Conservation (phyloP, 2,329 filamentous ascomycete genomes). For the Biscogniauxia marginata region DNA sequence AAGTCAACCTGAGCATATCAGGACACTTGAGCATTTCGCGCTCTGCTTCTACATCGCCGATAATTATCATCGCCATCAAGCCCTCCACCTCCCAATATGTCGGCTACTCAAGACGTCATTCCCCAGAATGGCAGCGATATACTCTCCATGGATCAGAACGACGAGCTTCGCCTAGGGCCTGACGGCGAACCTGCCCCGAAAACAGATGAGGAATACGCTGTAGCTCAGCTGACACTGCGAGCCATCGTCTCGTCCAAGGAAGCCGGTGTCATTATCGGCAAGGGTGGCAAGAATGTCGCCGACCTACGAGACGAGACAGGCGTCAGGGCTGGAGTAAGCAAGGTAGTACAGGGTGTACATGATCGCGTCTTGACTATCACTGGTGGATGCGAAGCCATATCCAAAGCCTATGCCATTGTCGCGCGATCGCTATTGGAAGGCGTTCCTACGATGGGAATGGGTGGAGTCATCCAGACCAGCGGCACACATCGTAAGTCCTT, state of each 20-base stretch:
- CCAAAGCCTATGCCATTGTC: constrained; percentile 90
- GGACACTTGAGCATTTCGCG: background rate
- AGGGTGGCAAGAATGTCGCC: constrained; percentile 96
- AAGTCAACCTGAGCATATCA: constrained; percentile 2
- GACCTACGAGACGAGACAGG: constrained; percentile 96
- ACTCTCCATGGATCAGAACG: constrained; percentile 61
- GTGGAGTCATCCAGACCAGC: constrained; percentile 79
- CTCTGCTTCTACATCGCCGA: constrained; percentile 15
- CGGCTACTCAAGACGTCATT: constrained; percentile 57
- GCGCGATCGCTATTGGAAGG: constrained; percentile 89
- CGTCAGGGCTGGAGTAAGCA: constrained; percentile 97
- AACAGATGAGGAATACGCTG: constrained; percentile 95
- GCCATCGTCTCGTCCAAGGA: constrained; percentile 99
- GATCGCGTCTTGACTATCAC: constrained; percentile 96
- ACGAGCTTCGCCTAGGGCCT: constrained; percentile 59
- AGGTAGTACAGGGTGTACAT: constrained; percentile 95
- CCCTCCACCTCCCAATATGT: constrained; percentile 47
- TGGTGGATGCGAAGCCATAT: constrained; percentile 81
- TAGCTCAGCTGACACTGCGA: constrained; percentile 87
- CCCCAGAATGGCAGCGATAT: constrained; percentile 61
- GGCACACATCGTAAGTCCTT: constrained; percentile 84
- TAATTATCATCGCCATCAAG: constrained; percentile 7
- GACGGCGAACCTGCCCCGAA: constrained; percentile 81
- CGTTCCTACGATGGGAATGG: constrained; percentile 94
- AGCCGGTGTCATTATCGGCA: constrained; percentile 98